Conservation (phyloP, 2,329 filamentous ascomycete genomes). For the Nemania diffusa region DNA sequence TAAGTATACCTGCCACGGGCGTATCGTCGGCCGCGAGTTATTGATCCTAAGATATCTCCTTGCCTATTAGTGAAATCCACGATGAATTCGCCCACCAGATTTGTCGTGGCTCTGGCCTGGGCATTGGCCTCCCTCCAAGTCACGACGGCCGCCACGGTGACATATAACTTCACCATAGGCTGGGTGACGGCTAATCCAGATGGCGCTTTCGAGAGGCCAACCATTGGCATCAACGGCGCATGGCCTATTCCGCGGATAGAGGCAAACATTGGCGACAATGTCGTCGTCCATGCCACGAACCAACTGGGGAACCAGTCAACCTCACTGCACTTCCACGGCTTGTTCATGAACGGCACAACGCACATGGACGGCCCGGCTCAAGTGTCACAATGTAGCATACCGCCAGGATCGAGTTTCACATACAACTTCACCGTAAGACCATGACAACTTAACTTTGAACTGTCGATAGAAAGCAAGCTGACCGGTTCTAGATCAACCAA, state of each 20-base stretch:
- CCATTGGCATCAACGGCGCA: constrained; percentile 79
- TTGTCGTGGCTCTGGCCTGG: constrained; percentile 35
- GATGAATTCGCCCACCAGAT: constrained; percentile 35
- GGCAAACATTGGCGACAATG: constrained; percentile 69
- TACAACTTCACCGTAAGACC: constrained; percentile 73
- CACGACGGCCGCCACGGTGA: constrained; percentile 59
- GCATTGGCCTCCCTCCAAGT: constrained; percentile 34
- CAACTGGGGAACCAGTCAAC: constrained; percentile 70
- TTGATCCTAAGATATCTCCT: neutral
- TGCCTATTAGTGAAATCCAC: constrained; percentile 24
- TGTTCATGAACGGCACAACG: constrained; percentile 73
- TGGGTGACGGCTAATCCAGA: constrained; percentile 81
- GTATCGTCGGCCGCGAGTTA: neutral
- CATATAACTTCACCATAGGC: constrained; percentile 73
- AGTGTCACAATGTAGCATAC: constrained; percentile 75
- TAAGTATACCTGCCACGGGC: neutral
- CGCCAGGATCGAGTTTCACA: constrained; percentile 70
- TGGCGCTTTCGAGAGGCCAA: constrained; percentile 69
- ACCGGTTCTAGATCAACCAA: constrained; percentile 62
- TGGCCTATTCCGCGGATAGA: constrained; percentile 78
- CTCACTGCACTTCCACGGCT: constrained; percentile 75
- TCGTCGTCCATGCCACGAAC: constrained; percentile 69
- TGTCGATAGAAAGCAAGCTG: constrained; percentile 18
- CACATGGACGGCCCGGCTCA: constrained; percentile 77
- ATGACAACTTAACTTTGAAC: neutral